Evolutionary conservation across 495 filamentous ascomycete genomes (phyloP).

Genomic region (Penicillium egyptiacum): DNA sequence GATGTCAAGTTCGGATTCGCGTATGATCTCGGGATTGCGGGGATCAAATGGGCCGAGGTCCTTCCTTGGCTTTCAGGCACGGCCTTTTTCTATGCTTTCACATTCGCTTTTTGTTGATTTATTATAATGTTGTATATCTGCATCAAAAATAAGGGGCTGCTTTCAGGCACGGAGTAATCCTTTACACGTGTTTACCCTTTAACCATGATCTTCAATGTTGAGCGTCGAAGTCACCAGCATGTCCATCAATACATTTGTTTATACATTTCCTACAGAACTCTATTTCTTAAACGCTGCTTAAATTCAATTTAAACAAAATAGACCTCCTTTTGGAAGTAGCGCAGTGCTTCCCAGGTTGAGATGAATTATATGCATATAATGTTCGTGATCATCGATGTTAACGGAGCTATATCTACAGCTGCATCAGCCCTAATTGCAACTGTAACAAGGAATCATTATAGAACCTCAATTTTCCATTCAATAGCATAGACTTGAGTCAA

Average conservation of each 20-base stretch:
- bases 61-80: slow-evolving; percentile 10
- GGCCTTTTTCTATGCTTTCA: not conserved
- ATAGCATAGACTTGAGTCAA: not conserved
- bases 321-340: not conserved
- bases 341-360: not conserved
- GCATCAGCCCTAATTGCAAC: not conserved
- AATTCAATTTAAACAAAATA: not conserved
- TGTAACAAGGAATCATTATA: not conserved
- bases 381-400: not conserved
- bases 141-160: too few relatives aligned
- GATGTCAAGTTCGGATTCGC: slow-evolving; percentile 6
- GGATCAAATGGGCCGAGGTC: slow-evolving; percentile 16
- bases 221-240: too few relatives aligned
- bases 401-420: not conserved
- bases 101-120: not conserved
- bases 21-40: slow-evolving; percentile 15
- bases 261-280: not conserved
- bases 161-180: too few relatives aligned
- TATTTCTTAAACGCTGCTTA: not conserved
- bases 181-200: too few relatives aligned
- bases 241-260: not conserved
- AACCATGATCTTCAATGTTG: too few relatives aligned
- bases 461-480: not conserved
- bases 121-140: not conserved
- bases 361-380: not conserved